Evolutionary conservation across 2,329 filamentous ascomycete genomes (phyloP).

Genomic region (Alternaria triticina): DNA sequence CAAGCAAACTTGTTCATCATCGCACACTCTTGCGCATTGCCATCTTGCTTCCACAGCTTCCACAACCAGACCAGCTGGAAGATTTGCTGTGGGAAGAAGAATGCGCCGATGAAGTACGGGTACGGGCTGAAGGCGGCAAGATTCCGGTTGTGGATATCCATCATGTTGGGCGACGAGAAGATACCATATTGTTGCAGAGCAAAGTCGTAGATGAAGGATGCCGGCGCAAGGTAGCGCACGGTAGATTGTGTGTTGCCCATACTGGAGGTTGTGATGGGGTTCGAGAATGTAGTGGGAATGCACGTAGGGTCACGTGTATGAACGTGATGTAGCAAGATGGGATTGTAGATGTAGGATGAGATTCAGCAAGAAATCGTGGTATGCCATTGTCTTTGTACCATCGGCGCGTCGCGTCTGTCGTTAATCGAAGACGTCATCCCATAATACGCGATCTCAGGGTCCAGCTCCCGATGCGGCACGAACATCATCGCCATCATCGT

Average conservation of each 20-base stretch:
- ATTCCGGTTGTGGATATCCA: slow-evolving; percentile 64
- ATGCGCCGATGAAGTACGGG: slow-evolving; percentile 64
- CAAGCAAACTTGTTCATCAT: slow-evolving; percentile 63
- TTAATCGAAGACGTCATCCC: slow-evolving; percentile 14
- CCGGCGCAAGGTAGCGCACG: slow-evolving; percentile 61
- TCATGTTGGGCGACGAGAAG: slow-evolving; percentile 63
- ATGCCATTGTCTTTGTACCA: neutral
- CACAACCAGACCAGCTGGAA: slow-evolving; percentile 66
- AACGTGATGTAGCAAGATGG: neutral
- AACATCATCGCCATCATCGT: slow-evolving; percentile 10
- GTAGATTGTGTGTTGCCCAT: slow-evolving; percentile 59
- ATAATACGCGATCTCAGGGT: slow-evolving; percentile 9
- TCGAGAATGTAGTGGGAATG: neutral
- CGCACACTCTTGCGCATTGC: slow-evolving; percentile 53
- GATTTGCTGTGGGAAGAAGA: slow-evolving; percentile 68
- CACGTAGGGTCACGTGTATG: neutral
- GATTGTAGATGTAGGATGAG: neutral
- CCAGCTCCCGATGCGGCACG: slow-evolving; percentile 7
- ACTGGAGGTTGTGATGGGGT: neutral
- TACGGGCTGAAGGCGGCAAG: slow-evolving; percentile 66
- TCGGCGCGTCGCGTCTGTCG: neutral
- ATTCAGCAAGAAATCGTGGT: neutral
- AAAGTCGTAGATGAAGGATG: slow-evolving; percentile 64
- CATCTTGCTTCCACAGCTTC: slow-evolving; percentile 59
- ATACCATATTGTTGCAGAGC: slow-evolving; percentile 66